Evolutionary conservation across 352 stramenopile genomes (phyloP).

Genomic region (Phytopythium ostracodes): DNA sequence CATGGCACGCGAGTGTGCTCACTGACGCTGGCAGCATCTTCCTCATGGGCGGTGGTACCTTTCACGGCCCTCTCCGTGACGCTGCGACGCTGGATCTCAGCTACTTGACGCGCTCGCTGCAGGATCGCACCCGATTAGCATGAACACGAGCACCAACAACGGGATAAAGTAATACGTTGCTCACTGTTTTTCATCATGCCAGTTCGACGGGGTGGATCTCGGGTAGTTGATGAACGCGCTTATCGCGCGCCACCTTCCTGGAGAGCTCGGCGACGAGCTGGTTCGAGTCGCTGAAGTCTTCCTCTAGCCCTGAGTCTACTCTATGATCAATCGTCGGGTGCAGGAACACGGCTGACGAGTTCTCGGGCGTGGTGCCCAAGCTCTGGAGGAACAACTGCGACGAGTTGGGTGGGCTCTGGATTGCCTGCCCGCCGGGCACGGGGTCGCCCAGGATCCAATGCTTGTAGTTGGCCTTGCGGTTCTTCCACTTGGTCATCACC

Average conservation of each 20-base stretch:
- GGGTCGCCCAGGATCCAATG: conserved; percentile 69
- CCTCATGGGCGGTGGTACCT: conserved; percentile 56
- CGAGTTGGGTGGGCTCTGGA: conserved; percentile 16
- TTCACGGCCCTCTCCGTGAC: conserved; percentile 48
- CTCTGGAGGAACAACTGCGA: conserved; percentile 52
- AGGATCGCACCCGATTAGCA: background rate
- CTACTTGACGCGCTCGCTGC: conserved; percentile 17
- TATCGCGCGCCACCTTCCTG: conserved; percentile 24
- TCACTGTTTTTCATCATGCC: conserved; percentile 1
- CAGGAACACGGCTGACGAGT: conserved; percentile 58
- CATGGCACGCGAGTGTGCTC: conserved; percentile 67
- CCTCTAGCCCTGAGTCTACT: conserved; percentile 40
- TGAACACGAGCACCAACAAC: background rate
- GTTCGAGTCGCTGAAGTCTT: conserved; percentile 50
- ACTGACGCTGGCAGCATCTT: conserved; percentile 30
- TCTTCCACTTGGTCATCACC: conserved; percentile 84
- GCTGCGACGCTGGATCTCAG: conserved; percentile 46
- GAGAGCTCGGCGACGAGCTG: conserved; percentile 47
- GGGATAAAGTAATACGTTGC: background rate
- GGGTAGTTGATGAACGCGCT: conserved; percentile 16
- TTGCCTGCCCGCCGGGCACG: conserved; percentile 26
- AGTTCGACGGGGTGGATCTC: conserved; percentile 7
- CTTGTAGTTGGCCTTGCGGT: conserved; percentile 72
- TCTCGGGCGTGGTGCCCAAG: conserved; percentile 44
- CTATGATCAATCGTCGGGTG: conserved; percentile 55